Percentiles rank a stretch among this genome's conserved stretches.
Evolutionary conservation across 108 stramenopile species (phyloP).

Genomic region (Aurantiochytrium sp.): DNA sequence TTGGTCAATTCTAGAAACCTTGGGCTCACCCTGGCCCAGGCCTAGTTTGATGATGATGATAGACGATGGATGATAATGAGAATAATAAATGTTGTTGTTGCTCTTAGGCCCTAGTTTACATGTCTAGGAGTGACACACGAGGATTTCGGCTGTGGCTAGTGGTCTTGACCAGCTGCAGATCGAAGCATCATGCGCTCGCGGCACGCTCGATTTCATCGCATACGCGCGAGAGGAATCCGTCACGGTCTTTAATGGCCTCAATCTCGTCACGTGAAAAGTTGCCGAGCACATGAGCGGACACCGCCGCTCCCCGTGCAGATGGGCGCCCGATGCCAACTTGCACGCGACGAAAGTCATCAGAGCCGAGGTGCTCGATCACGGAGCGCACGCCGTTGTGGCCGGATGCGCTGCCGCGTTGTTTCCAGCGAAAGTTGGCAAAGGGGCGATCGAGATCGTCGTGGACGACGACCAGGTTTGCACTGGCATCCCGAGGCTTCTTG

Average conservation of each 20-base stretch:
- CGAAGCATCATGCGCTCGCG: too few species aligned
- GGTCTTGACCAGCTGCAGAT: too few species aligned
- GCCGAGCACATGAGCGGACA: background rate
- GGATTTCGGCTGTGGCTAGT: too few species aligned
- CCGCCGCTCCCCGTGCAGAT: background rate
- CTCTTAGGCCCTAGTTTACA: too few species aligned
- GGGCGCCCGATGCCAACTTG: background rate
- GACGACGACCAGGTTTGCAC: background rate
- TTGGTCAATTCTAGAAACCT: too few species aligned
- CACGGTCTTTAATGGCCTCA: background rate
- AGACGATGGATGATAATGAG: too few species aligned
- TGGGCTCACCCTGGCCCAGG: too few species aligned
- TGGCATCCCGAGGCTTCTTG: background rate
- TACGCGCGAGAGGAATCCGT: background rate
- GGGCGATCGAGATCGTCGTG: slow-evolving; percentile 1
- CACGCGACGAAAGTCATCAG: background rate
- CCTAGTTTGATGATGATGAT: too few species aligned
- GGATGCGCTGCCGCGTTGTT: background rate
- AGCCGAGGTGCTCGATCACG: background rate
- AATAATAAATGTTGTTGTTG: too few species aligned
- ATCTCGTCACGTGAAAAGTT: background rate
- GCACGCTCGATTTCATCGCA: background rate
- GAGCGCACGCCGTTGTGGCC: slow-evolving; percentile 1
- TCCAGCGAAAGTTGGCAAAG: background rate
- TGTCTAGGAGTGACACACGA: too few species aligned